Percentiles rank a stretch among this genome's conserved stretches.
Conservation (phyloP, 2,329 filamentous ascomycete species). For the Epichloe baconii region DNA sequence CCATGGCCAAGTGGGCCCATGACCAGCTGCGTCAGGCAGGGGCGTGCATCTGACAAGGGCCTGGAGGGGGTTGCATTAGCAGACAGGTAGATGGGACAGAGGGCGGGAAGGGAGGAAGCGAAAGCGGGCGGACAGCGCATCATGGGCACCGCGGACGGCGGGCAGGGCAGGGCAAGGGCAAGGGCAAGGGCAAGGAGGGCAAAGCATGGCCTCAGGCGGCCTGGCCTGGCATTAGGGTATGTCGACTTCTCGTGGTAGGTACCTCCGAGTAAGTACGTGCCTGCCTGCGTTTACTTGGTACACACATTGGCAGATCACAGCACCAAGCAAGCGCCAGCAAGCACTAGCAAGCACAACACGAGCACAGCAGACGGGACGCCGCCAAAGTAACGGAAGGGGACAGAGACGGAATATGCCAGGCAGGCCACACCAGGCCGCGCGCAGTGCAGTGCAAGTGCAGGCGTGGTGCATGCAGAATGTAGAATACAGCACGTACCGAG, state of each 20-base stretch:
- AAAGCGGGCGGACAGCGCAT: conserved; percentile 2
- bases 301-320: no score
- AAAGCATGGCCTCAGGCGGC: not conserved
- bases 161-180: not conserved
- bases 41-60: not conserved
- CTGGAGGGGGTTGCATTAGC: not conserved
- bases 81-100: conserved; percentile 6
- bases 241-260: no score
- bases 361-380: conserved; percentile 1
- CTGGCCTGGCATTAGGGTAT: no score
- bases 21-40: not conserved
- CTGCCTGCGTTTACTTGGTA: no score
- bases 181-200: not conserved
- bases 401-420: not conserved
- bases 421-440: not conserved
- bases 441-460: not conserved
- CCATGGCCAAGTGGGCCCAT: no score
- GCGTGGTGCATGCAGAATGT: not conserved
- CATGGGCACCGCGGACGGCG: not conserved
- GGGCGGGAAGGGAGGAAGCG: conserved; percentile 4
- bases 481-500: not conserved
- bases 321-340: no score
- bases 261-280: no score
- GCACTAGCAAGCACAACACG: no score
- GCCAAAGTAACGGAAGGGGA: not conserved